Percentiles rank a stretch among this genome's conserved stretches.
phyloP scores from a whole-genome alignment of 208 protist species.

The Leishmania lainsoni region DNA sequence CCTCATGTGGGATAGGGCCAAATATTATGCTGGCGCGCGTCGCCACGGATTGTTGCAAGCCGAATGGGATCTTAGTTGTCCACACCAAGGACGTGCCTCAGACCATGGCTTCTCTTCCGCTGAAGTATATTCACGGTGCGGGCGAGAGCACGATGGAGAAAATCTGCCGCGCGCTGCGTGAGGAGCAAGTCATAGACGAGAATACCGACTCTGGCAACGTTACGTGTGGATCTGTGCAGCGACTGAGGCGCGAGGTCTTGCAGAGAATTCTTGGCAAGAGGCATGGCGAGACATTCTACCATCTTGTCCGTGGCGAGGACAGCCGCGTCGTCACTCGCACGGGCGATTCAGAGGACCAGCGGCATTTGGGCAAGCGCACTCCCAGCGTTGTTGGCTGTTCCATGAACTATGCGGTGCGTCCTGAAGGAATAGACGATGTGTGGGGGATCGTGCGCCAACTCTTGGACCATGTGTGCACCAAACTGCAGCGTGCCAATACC shows the following conservation, averaged over 20 bases:
- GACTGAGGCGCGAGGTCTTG: constrained; percentile 49
- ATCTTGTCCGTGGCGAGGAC: constrained; percentile 73
- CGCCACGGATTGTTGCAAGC: constrained; percentile 74
- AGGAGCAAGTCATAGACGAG: constrained; percentile 22
- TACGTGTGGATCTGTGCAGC: constrained; percentile 70
- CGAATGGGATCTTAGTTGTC: constrained; percentile 65
- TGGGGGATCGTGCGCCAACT: constrained; percentile 68
- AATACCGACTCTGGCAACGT: constrained; percentile 22
- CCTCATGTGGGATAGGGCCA: constrained; percentile 82
- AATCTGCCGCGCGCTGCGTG: constrained; percentile 43
- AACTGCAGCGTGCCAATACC: constrained; percentile 58
- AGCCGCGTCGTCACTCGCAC: constrained; percentile 70
- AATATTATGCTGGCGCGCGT: constrained; percentile 88
- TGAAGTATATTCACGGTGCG: constrained; percentile 71
- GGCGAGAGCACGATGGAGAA: constrained; percentile 65
- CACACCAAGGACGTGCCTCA: constrained; percentile 41
- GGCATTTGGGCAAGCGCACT: constrained; percentile 52
- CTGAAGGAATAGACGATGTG: constrained; percentile 57
- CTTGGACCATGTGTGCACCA: constrained; percentile 69
- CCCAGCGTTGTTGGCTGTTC: constrained; percentile 74
- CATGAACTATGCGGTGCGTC: constrained; percentile 91
- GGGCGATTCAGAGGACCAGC: constrained; percentile 73
- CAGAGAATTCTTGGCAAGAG: constrained; percentile 64
- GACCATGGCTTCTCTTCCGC: constrained; percentile 54
- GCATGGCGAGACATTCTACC: constrained; percentile 74